These are phyloP conservation scores for Sphaerulina musiva DNA, from an alignment of 2,329 filamentous ascomycete species.

Conservation along the genomic window DNA sequence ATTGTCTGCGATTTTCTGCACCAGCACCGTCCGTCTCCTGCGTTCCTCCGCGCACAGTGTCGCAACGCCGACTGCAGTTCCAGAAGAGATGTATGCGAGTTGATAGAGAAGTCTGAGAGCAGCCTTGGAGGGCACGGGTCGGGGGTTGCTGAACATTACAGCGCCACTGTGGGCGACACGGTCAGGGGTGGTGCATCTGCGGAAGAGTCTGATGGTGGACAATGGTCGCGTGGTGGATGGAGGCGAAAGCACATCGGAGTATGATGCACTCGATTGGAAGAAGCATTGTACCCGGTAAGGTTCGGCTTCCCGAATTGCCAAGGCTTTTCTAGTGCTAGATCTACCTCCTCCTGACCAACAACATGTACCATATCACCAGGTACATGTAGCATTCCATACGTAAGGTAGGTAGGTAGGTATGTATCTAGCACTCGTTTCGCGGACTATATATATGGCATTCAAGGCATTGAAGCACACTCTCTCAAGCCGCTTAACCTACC, in stretches of 20 bases:
- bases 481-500: neutral
- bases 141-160: conserved; percentile 30
- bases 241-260: neutral
- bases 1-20: conserved; percentile 35
- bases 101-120: conserved; percentile 34
- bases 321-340: too few relatives aligned
- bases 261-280: too few relatives aligned
- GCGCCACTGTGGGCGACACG: conserved; percentile 23
- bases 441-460: neutral
- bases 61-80: conserved; percentile 33
- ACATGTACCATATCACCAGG: too few relatives aligned
- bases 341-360: too few relatives aligned
- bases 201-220: neutral
- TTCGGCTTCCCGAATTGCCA: too few relatives aligned
- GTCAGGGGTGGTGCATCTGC: conserved; percentile 17
- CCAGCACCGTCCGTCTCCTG: conserved; percentile 29
- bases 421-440: too few relatives aligned
- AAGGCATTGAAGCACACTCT: neutral
- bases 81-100: conserved; percentile 37
- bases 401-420: too few relatives aligned
- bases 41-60: conserved; percentile 35
- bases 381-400: too few relatives aligned
- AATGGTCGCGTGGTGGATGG: neutral
- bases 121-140: conserved; percentile 33
- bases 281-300: too few relatives aligned